phyloP scores from a whole-genome alignment of 371 early-diverging fungal genomes.

The Haplosporangium sp. region DNA sequence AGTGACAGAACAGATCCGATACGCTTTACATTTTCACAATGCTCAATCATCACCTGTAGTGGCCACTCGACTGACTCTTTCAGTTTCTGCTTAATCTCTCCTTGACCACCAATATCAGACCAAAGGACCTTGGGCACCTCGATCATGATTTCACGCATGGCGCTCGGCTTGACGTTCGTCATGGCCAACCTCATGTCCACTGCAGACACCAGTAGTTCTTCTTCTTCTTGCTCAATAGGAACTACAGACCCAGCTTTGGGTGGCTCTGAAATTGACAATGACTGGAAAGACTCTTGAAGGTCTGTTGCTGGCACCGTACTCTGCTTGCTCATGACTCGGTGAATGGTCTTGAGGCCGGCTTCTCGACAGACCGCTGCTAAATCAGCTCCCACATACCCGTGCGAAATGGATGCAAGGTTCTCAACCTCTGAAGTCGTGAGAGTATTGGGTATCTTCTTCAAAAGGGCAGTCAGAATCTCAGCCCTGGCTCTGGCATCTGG shows the following conservation, averaged over 20 bases:
- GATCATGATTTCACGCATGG: conserved; percentile 96
- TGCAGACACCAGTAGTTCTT: conserved; percentile 42
- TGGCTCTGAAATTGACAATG: conserved; percentile 20
- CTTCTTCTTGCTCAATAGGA: neutral
- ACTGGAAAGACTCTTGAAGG: conserved; percentile 18
- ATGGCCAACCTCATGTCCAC: conserved; percentile 67
- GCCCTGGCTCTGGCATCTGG: conserved; percentile 81
- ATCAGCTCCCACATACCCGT: conserved; percentile 99
- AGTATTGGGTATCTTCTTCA: conserved; percentile 76
- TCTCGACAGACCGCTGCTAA: conserved; percentile 88
- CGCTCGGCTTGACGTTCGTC: conserved; percentile 88
- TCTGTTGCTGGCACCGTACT: neutral
- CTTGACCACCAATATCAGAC: conserved; percentile 98
- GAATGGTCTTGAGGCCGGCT: conserved; percentile 88
- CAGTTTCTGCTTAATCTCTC: conserved; percentile 92
- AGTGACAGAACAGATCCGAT: no score
- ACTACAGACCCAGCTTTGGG: neutral
- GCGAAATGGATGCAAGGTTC: conserved; percentile 74
- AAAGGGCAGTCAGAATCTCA: conserved; percentile 81
- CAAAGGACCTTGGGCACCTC: conserved; percentile 97
- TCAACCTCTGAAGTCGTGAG: conserved; percentile 68
- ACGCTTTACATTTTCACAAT: no score
- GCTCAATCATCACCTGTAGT: conserved; percentile 67
- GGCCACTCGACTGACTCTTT: conserved; percentile 99
- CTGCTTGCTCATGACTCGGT: conserved; percentile 58